Evolutionary conservation across 441 rosid species (phyloP), one percentile per base, ranked within the genome.

Genomic region (Adansonia madagascariensis): DNA sequence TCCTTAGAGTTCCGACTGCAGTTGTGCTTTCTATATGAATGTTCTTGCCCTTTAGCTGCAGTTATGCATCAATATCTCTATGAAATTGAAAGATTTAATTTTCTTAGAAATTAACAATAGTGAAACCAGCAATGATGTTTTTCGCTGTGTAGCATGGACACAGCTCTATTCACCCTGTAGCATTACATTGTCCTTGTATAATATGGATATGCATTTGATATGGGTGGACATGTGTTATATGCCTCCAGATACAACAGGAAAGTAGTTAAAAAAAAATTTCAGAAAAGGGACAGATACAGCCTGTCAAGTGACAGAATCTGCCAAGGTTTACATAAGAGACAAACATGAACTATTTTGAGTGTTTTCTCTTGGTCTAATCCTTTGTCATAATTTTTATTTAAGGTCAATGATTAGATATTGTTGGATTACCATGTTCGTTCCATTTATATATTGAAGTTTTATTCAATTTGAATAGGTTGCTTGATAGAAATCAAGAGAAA

Each of bases 21-120:
- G 50, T 39, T 41, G 75, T 56, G 18, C 24, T 56, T 72, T 18
- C 61, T 56, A 56, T 63, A 41, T 46, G 47, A 39, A 55, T 2
- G 17, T 56, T 72, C 50, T 72, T 72, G 27, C 75, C 39, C 56
- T 72, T 55, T 53, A 71, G 49, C 27, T 53, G 50, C 39, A 35
- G 18, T 55, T 56, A 72, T 41, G 47, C 35, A 56, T 56, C 63
- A 41, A 3, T 18, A 18, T 72, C 65, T 72, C 52, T 56, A 39
- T 56, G 52, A 17, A 41, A 17, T 18, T 55, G 64, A 17, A n/a
- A 71, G 3, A 11, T 6, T 55, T 39, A 35, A 35, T 17, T 53
- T 18, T 55, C 2, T 0, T 11, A 39, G 18, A 56, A 39, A 18
- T 72, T 72, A 56, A 39, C 20, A 20, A 9, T 20, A 22, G 75